Percentiles rank a stretch among this genome's conserved stretches.
Conservation (phyloP, 495 filamentous ascomycete species). For the Lasiosphaeris hirsuta region DNA sequence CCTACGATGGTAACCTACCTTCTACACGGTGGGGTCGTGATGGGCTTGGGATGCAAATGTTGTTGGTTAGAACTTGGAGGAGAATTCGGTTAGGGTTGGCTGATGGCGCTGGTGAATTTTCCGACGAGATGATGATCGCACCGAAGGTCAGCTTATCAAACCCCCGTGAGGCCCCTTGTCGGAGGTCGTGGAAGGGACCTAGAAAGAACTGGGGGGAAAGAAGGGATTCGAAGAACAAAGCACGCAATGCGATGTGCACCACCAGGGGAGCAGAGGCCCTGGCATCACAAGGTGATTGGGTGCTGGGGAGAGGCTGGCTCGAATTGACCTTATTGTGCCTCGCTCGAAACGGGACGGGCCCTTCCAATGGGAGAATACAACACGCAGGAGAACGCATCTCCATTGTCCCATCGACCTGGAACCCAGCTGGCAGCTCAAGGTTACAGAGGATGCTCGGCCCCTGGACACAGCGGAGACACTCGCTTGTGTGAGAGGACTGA, state of each 20-base stretch:
- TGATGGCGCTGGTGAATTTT: not conserved
- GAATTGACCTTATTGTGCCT: conserved; percentile 4
- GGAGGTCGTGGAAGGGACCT: not conserved
- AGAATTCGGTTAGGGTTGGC: not conserved
- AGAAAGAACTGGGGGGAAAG: not conserved
- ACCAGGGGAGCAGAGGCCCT: not conserved
- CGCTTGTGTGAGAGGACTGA: not conserved
- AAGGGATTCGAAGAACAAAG: not conserved
- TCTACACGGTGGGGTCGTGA: too few species aligned
- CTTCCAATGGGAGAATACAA: not conserved
- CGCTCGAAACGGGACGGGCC: conserved; percentile 8
- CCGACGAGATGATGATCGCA: conserved; percentile 3
- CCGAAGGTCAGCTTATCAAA: conserved; percentile 5
- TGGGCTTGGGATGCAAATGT: too few species aligned
- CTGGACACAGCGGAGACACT: too few species aligned
- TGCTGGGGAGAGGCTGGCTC: not conserved
- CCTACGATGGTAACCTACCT: too few species aligned
- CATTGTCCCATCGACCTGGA: not conserved
- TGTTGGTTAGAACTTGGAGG: too few species aligned
- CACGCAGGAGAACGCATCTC: too few species aligned
- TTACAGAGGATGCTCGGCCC: not conserved
- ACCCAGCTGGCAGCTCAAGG: not conserved
- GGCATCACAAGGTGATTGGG: not conserved
- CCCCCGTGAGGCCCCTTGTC: not conserved
- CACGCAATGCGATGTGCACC: not conserved